Base-by-base conservation (phyloP, 164 flowering plant genomes). In the Vitis rupestris region DNA sequence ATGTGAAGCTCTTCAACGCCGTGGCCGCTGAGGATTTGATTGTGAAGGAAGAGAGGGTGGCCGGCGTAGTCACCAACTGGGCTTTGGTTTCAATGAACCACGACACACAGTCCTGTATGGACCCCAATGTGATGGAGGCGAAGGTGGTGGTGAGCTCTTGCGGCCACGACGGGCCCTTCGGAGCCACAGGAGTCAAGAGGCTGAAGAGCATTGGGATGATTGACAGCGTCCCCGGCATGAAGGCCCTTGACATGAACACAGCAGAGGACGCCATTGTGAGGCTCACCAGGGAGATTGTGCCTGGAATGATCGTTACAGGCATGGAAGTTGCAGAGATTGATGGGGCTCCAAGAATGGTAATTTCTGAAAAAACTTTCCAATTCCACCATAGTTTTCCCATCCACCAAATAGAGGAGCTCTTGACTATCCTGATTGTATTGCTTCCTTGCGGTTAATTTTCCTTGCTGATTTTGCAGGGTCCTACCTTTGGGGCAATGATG, bases 51-150 rank as follows among this genome's bases (percentile, higher is more conserved):
- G 83, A 76, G 7, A 80, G 85, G 47, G 99, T 92, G 0, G 81
- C 76, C 6, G 97, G 97, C 0, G 99, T 92, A 8, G 98, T 94
- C 64, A 92, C 99, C 47, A 94, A 94, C 84, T 94, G 99, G 98
- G 99, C 98, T n/a, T 61, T 92, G 74, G 98, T 94, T 17, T 86
- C 97, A 27, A 94, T 92, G 99, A 94, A 94, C 81, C 99, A 94
- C 61, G 90, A 92, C 79, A 91, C 98, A 44, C 98, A 94, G 71
- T 91, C 97, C 15, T 94, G 99, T 69, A 94, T 92, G 99, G 97
- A 92, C 73, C 98, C 98, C 2, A 94, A 94, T 59, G 94, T 92
- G 29, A 94, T 94, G 97, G 99, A 94, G 83, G 83, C 99, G 19
- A 93, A 93, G 81, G 82, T 95, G 47, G 98, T 95, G 59, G 98